Base-by-base conservation (phyloP, 139 green algal species). In the Cymbomonas tetramitiformis region DNA sequence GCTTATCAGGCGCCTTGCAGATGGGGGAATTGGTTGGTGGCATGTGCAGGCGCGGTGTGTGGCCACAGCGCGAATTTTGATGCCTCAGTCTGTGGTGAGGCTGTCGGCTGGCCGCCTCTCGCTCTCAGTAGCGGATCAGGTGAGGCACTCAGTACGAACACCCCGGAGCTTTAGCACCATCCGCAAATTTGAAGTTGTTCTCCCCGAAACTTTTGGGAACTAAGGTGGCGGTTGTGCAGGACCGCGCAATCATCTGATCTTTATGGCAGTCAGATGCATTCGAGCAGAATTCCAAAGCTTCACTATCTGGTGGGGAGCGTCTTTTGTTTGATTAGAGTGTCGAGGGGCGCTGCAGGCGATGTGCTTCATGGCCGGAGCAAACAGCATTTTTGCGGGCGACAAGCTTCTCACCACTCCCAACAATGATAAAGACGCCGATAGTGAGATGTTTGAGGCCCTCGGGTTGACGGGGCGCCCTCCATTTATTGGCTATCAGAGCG, bases 341-440 rank as follows among this genome's bases (percentile, higher is more conserved):
- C n/a, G n/a, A n/a, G n/a, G n/a, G n/a, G n/a, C n/a, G 18, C 59
- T 78, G 53, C 80, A 95, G 77, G 90, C 86, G 19, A 64, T 98
- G 39, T 90, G 82, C 55, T 98, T 98, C 74, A 61, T 98, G 72
- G 87, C 91, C 0, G 91, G 91, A 15, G 91, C 91, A 40, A 98
- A 98, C 80, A 86, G 69, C 54, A 94, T 98, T 55, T 98, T 98
- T 69, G 86, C 90, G 36, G 91, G 91, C 26, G 90, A 98, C 77
- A 93, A 89, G 76, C 84, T 98, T 46, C 78, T 98, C 2, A 98
- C 91, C 15, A 98, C 91, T 0, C 67, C 84, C 41, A 98, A 98
- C 79, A 92, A 92, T 53, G 86, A 94, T 58, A 58, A 78, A 19
- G 64, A 69, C 30, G 78, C 78, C 47, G 74, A 85, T 51, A 24